A percentile compares a stretch with the other conserved stretches of the same genome.
Conservation (phyloP, 2,329 filamentous ascomycete species). For the Fusarium sp. region DNA sequence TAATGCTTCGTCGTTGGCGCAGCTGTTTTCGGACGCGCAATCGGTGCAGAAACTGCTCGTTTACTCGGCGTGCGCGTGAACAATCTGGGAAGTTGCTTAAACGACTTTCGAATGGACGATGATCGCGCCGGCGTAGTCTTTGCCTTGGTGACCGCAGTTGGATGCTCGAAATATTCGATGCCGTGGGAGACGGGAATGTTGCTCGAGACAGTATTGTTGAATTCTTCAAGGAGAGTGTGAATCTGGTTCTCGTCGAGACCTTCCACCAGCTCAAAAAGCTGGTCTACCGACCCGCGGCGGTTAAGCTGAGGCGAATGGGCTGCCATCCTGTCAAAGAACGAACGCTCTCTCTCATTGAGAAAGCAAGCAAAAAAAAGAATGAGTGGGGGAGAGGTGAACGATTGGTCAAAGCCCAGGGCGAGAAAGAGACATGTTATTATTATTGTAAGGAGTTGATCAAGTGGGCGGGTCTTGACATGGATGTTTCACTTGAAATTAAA, state of each 20-base stretch:
- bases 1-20: slow-evolving; percentile 34
- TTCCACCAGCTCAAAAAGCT: slow-evolving; percentile 41
- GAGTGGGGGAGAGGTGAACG: slow-evolving; percentile 25
- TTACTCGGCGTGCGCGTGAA: slow-evolving; percentile 39
- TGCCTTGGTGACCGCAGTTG: neutral
- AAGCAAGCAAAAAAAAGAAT: neutral
- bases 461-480: slow-evolving; percentile 13
- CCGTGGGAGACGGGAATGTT: slow-evolving; percentile 41
- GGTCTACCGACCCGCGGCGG: slow-evolving; percentile 38
- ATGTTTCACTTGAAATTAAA: slow-evolving; percentile 31
- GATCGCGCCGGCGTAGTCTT: slow-evolving; percentile 32
- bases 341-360: slow-evolving; percentile 17
- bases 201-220: slow-evolving; percentile 41
- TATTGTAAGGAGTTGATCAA: slow-evolving; percentile 13
- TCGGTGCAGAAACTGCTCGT: slow-evolving; percentile 25
- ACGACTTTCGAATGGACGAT: slow-evolving; percentile 32
- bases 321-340: slow-evolving; percentile 14
- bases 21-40: slow-evolving; percentile 33
- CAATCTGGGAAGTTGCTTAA: slow-evolving; percentile 35
- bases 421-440: neutral
- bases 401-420: slow-evolving; percentile 29
- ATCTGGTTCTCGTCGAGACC: slow-evolving; percentile 41
- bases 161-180: slow-evolving; percentile 38
- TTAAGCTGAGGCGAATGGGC: slow-evolving; percentile 18
- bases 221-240: slow-evolving; percentile 37